These are phyloP conservation scores for Vachellia collinsii DNA, from an alignment of 306 rosid species.

Conservation along the genomic window DNA sequence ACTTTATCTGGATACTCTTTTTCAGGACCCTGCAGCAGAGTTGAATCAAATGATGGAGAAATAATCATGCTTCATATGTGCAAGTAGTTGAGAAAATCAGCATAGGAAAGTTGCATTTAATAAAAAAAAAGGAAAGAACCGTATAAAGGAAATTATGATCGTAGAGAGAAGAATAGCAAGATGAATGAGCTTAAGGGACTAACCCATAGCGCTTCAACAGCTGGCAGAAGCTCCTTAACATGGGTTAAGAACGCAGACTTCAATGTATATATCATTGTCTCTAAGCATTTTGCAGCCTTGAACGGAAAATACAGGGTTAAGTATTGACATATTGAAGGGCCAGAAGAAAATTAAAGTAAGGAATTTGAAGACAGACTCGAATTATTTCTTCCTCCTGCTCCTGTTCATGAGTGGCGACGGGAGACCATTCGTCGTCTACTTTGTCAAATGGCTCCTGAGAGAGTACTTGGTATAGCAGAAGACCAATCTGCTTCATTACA, in stretches of 20 bases:
- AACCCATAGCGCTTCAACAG: conserved; percentile 28
- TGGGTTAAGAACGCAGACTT: background rate
- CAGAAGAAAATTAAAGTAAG: too few species aligned
- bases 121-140: too few species aligned
- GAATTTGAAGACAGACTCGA: conserved; percentile 16
- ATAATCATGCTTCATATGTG: background rate
- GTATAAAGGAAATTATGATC: too few species aligned
- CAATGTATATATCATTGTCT: background rate
- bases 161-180: too few species aligned
- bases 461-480: conserved; percentile 13
- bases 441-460: background rate
- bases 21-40: conserved; percentile 2
- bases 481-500: background rate
- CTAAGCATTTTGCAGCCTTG: conserved; percentile 19
- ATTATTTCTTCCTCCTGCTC: conserved; percentile 18
- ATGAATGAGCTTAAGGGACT: too few species aligned
- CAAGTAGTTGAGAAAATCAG: background rate
- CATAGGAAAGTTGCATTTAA: too few species aligned
- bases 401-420: background rate
- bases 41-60: background rate
- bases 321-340: too few species aligned
- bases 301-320: background rate
- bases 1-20: conserved; percentile 5
- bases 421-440: background rate
- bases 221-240: conserved; percentile 16